These are phyloP conservation scores for Nitzschia sp. DNA, from an alignment of 108 stramenopile species.

Conservation along the genomic window DNA sequence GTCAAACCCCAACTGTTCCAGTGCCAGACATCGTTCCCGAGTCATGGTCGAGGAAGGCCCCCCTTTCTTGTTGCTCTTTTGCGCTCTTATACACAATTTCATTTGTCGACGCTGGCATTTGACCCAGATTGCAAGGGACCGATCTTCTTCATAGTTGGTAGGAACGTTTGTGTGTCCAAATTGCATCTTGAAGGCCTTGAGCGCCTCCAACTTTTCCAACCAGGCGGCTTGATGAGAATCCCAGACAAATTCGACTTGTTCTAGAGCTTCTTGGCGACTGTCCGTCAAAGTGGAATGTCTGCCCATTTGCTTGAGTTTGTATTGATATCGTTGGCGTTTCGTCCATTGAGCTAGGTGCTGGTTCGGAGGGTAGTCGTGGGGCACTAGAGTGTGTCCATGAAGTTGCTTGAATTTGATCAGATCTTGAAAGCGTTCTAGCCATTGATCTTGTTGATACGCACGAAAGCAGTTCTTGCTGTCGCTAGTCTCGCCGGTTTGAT, in stretches of 20 bases:
- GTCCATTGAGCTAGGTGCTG: slow-evolving; percentile 48
- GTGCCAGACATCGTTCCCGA: no score
- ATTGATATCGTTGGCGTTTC: slow-evolving; percentile 25
- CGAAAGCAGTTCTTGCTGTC: no score
- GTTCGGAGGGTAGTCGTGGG: slow-evolving; percentile 42
- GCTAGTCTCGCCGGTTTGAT: no score
- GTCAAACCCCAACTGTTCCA: no score
- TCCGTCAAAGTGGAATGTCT: slow-evolving; percentile 26
- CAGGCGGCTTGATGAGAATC: slow-evolving; percentile 24
- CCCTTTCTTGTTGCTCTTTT: no score
- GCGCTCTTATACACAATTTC: no score
- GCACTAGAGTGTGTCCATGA: slow-evolving; percentile 46
- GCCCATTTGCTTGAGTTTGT: slow-evolving; percentile 23
- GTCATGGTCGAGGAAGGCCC: no score
- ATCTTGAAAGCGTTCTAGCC: slow-evolving; percentile 21
- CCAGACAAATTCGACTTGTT: slow-evolving; percentile 33
- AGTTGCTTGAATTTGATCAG: slow-evolving; percentile 29
- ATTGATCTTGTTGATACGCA: slow-evolving; percentile 10
- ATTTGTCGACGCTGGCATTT: no score
- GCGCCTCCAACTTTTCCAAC: slow-evolving; percentile 30
- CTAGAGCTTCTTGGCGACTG: slow-evolving; percentile 25
- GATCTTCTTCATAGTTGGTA: slow-evolving; percentile 30
- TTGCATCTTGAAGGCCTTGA: slow-evolving; percentile 27
- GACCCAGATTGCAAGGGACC: slow-evolving; percentile 40
- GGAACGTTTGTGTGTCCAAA: slow-evolving; percentile 48